Base-by-base conservation (phyloP, 441 rosid genomes). In the Syzygium syzygioides region DNA sequence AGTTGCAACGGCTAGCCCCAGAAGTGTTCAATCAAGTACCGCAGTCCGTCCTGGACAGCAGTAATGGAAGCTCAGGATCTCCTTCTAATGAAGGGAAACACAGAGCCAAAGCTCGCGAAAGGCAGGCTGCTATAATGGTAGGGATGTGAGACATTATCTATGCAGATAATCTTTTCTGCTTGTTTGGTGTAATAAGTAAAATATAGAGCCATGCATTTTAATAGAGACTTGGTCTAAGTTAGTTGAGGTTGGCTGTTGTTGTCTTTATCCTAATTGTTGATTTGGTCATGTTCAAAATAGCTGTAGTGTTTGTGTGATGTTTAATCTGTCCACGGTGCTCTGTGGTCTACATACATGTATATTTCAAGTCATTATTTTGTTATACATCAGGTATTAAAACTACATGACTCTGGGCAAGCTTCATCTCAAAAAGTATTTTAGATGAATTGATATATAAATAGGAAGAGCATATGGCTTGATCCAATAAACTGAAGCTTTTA, bases 81-180 rank as follows among this genome's bases (percentile, higher is more conserved):
- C 84, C 89, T 86, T 94, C 97, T 90, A 96, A 96, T 88, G 91
- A 91, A 89, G 98, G 96, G 92, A 95, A 90, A 91, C 98, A 95
- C 92, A 97, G 96, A 95, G 98, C 97, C 26, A 96, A 93, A 93
- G 99, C 99, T 87, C 96, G 98, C 76, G 97, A 97, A 92, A 95
- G 96, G 91, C 99, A 98, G 93, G 99, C 99, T 90, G 98, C 98
- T 83, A 90, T 97, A 87, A 66, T 97, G 99, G 99, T 98, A 93
- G 91, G 97, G 90, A 88, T 80, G 79, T 71, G 62, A 64, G 86
- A 34, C 91, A 88, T 87, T 8, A 12, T 76, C 83, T n/a, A 76
- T 41, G 50, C n/a, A 41, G 83, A 76, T 25, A 41, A 48, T 86
- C 59, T 57, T 84, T 76, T 76, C 53, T 76, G 52, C 52, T 76